These are phyloP conservation scores for Aspergillus diversus DNA, from an alignment of 495 filamentous ascomycete genomes.

Conservation along the genomic window DNA sequence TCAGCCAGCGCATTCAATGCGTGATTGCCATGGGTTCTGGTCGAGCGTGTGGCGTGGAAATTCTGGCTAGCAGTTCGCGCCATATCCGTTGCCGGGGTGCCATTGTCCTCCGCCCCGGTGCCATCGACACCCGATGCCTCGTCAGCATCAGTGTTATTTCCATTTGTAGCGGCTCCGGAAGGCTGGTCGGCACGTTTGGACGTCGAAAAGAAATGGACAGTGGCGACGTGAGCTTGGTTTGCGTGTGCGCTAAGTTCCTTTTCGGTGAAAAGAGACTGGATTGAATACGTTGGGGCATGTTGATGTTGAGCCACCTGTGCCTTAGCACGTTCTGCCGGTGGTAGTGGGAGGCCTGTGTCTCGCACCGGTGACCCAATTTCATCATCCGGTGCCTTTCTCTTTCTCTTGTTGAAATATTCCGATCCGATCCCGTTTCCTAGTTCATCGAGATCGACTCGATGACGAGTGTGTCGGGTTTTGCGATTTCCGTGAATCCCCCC, in stretches of 20 bases:
- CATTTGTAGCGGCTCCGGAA: constrained; percentile 45
- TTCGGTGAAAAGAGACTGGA: constrained; percentile 91
- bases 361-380: constrained; percentile 73
- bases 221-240: constrained; percentile 69
- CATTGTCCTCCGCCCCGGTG: constrained; percentile 57
- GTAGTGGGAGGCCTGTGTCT: constrained; percentile 51
- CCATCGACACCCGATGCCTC: constrained; percentile 43
- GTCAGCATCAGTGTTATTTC: constrained; percentile 51
- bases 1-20: constrained; percentile 65
- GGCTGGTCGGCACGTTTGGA: constrained; percentile 53
- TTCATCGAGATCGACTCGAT: constrained; percentile 81
- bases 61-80: constrained; percentile 68
- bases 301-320: constrained; percentile 43
- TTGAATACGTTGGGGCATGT: constrained; percentile 64
- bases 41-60: constrained; percentile 72
- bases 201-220: constrained; percentile 58
- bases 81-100: constrained; percentile 66
- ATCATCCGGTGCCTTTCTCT: constrained; percentile 72
- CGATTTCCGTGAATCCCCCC: constrained; percentile 79
- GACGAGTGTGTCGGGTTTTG: constrained; percentile 80
- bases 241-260: constrained; percentile 83
- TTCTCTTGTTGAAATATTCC: constrained; percentile 68
- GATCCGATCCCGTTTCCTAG: constrained; percentile 63
- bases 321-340: constrained; percentile 48
- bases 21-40: constrained; percentile 58